phyloP scores from a whole-genome alignment of 2,329 filamentous ascomycete species.

The Cladosporium cucumerinum region DNA sequence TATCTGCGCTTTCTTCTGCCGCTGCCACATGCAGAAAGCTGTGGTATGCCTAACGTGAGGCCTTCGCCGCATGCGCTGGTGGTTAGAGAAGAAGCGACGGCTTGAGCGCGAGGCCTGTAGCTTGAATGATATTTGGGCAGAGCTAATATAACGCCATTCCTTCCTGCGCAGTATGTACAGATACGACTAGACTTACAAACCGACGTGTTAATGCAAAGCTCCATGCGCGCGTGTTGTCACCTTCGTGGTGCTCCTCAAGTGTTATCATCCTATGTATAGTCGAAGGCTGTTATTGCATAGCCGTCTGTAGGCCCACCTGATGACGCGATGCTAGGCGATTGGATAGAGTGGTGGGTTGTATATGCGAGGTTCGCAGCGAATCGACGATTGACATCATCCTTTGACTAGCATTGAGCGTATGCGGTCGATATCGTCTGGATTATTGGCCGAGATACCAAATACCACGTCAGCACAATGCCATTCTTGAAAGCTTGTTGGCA shows the following conservation, averaged over 20 bases:
- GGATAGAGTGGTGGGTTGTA: background rate
- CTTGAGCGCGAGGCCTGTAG: background rate
- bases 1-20: background rate
- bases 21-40: background rate
- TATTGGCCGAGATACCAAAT: background rate
- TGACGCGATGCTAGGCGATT: background rate
- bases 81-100: background rate
- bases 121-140: background rate
- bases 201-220: background rate
- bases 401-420: background rate
- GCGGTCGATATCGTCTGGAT: background rate
- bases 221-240: background rate
- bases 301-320: background rate
- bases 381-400: background rate
- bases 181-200: background rate
- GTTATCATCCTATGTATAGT: background rate
- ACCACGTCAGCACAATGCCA: background rate
- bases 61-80: background rate
- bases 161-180: background rate
- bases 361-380: background rate
- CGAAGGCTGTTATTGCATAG: background rate
- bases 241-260: background rate
- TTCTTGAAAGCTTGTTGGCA: background rate
- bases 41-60: background rate
- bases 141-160: background rate